Evolutionary conservation across 2,329 filamentous ascomycete species (phyloP).

Genomic region (Fusarium floridanum): DNA sequence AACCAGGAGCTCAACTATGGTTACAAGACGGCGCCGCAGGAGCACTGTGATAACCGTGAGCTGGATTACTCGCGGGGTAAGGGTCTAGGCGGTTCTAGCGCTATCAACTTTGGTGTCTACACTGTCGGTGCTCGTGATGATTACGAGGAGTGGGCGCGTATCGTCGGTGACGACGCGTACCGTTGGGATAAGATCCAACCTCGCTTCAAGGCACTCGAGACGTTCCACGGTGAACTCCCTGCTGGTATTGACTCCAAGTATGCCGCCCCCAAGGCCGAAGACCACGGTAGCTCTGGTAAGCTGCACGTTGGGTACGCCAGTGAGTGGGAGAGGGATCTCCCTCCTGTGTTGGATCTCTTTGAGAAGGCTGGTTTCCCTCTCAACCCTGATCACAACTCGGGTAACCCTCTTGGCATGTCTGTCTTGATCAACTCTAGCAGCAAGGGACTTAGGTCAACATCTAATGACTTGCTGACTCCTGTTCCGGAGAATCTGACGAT

Average conservation of each 20-base stretch:
- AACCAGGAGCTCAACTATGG: constrained; percentile 65
- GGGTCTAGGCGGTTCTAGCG: constrained; percentile 64
- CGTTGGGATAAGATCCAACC: constrained; percentile 65
- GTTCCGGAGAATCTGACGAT: constrained; percentile 58
- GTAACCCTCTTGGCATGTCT: constrained; percentile 69
- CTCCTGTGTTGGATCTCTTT: constrained; percentile 60
- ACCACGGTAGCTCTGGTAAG: constrained; percentile 64
- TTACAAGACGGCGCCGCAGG: constrained; percentile 63
- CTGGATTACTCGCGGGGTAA: constrained; percentile 64
- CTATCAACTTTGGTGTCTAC: constrained; percentile 69
- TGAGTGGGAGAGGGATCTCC: constrained; percentile 63
- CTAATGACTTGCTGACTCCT: constrained; percentile 61
- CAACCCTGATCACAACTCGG: constrained; percentile 70
- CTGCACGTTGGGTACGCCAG: constrained; percentile 62
- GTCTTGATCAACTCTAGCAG: constrained; percentile 63
- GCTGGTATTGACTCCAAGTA: constrained; percentile 58
- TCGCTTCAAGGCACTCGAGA: constrained; percentile 66
- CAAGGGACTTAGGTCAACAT: constrained; percentile 63
- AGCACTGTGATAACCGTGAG: constrained; percentile 57
- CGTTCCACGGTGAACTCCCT: constrained; percentile 59
- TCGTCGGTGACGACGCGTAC: constrained; percentile 68
- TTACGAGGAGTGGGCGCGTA: constrained; percentile 71
- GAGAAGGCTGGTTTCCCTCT: constrained; percentile 61
- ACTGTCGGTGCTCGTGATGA: constrained; percentile 69
- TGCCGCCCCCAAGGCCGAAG: constrained; percentile 56